Conservation (phyloP, 768 basidiomycete genomes). For the Termitomyces sp. region DNA sequence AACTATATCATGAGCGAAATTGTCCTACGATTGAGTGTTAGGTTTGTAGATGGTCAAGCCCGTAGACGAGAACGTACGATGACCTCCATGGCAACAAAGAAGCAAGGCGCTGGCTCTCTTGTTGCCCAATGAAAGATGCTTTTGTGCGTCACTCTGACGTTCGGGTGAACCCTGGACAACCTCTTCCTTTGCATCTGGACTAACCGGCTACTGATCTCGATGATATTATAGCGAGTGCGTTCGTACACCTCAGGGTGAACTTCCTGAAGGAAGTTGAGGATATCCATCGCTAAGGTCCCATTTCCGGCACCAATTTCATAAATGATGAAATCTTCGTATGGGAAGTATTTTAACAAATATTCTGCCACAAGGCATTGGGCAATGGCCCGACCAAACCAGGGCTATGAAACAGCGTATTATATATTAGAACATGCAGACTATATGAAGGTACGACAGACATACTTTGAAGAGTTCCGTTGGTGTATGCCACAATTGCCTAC, state of each 20-base stretch:
- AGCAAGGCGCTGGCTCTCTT: constrained; percentile 80
- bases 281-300: constrained; percentile 87
- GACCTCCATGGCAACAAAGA: constrained; percentile 93
- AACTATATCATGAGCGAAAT: constrained; percentile 94
- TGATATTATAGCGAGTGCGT: constrained; percentile 87
- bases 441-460: constrained; percentile 15
- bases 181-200: constrained; percentile 67
- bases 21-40: constrained; percentile 55
- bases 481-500: constrained; percentile 96
- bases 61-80: constrained; percentile 53
- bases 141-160: constrained; percentile 65
- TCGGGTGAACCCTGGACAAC: constrained; percentile 60
- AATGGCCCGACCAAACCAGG: constrained; percentile 90
- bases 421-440: not conserved
- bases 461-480: constrained; percentile 98
- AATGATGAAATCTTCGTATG: constrained; percentile 92
- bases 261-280: constrained; percentile 75
- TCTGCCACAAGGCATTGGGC: constrained; percentile 86
- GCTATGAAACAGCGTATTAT: constrained; percentile 45
- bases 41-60: not conserved
- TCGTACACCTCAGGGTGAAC: constrained; percentile 91
- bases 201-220: constrained; percentile 87
- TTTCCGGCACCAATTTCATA: constrained; percentile 99
- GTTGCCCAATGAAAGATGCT: constrained; percentile 86
- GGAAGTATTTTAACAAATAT: constrained; percentile 93